Evolutionary conservation across 1,284 basidiomycete genomes (phyloP).

Genomic region (Phenoliferia sp.): DNA sequence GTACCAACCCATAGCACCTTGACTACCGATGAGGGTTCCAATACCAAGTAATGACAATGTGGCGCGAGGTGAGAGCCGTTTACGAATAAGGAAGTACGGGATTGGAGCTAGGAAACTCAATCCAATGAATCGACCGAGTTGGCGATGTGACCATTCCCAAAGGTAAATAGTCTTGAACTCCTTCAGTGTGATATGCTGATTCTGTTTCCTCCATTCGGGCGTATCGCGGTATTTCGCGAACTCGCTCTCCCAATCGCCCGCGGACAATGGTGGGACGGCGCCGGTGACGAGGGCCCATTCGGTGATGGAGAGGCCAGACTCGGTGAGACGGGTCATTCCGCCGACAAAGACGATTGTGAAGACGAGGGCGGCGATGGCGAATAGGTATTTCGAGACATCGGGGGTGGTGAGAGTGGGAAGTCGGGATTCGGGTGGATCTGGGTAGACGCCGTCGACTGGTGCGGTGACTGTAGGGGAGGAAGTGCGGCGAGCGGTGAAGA

Average conservation of each 20-base stretch:
- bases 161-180: conserved; percentile 97
- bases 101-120: conserved; percentile 54
- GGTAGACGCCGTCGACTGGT: no score
- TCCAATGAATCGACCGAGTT: conserved; percentile 88
- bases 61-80: conserved; percentile 44
- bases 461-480: conserved; percentile 36
- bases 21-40: conserved; percentile 39
- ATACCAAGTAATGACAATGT: conserved; percentile 33
- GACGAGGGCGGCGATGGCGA: conserved; percentile 75
- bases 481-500: conserved; percentile 11
- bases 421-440: conserved; percentile 42
- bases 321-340: conserved; percentile 92
- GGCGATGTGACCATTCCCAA: conserved; percentile 97
- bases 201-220: conserved; percentile 88
- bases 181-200: conserved; percentile 75
- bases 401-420: conserved; percentile 60
- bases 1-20: conserved; percentile 95
- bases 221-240: conserved; percentile 94
- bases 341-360: conserved; percentile 92
- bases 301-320: conserved; percentile 94
- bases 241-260: conserved; percentile 77
- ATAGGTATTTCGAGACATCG: conserved; percentile 70
- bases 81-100: conserved; percentile 69
- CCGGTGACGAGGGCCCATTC: conserved; percentile 97
- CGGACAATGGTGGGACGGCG: conserved; percentile 71